Conservation (phyloP, 768 basidiomycete species). For the Naganishia antarctica region DNA sequence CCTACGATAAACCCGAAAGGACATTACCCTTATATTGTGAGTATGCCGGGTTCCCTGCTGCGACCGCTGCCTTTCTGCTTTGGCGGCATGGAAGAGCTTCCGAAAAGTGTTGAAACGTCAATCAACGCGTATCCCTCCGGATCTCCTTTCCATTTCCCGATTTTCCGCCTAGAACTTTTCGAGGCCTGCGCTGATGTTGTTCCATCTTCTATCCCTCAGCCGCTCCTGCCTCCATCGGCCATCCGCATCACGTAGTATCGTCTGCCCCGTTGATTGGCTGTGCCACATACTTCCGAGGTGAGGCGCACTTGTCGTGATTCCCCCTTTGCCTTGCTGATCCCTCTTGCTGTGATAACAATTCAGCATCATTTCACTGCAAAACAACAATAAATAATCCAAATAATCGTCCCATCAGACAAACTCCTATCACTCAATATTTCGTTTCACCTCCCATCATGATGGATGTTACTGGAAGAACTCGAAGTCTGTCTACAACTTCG, state of each 20-base stretch:
- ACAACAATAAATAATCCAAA: not conserved
- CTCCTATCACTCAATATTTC: not conserved
- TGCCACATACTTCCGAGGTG: not conserved
- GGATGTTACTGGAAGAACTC: not conserved
- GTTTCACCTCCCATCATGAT: not conserved
- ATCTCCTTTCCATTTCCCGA: not conserved
- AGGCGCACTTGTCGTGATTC: not conserved
- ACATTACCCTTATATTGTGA: not conserved
- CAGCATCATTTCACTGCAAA: too few relatives aligned
- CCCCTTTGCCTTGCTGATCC: too few relatives aligned
- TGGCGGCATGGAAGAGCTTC: not conserved
- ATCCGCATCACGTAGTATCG: not conserved
- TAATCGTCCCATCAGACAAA: too few relatives aligned
- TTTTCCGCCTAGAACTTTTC: not conserved
- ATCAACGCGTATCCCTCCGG: not conserved
- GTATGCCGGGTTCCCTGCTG: too few relatives aligned
- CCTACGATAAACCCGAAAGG: not conserved
- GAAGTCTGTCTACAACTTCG: constrained; percentile 1
- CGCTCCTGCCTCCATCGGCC: not conserved
- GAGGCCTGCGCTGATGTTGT: constrained; percentile 1
- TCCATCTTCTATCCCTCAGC: not conserved
- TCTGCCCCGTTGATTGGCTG: not conserved
- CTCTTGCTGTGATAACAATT: too few relatives aligned
- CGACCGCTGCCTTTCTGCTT: not conserved
- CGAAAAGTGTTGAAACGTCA: constrained; percentile 12